Evolutionary conservation across 169 alveolate genomes (phyloP), one percentile per base, ranked within the genome.

Genomic region (Toxoplasma gondii): DNA sequence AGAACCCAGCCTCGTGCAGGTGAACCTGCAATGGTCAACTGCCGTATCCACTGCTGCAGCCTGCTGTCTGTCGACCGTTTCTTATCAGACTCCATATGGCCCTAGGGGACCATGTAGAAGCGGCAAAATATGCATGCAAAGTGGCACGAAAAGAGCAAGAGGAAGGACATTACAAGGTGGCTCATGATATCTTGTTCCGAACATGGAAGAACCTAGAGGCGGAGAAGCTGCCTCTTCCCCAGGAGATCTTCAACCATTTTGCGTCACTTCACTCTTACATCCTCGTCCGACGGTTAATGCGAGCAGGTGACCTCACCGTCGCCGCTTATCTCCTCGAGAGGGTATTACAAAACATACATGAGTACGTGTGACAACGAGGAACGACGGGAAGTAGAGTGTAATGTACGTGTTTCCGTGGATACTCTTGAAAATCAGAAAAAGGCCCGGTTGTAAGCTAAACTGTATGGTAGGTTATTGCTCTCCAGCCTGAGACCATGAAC

Each of bases 251-350:
- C 1, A 82, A 16, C 83, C 94, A 36, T 4, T 54, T 91, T 22
- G 22, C 90, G 22, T 64, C 74, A 38, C 53, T 91, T 53, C 94
- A 91, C 39, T 91, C 91, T 27, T 78, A 78, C 82, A 36, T 91
- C 36, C 94, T 91, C 29, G 91, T 91, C 41, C 81, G 82, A 22
- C 38, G 91, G 39, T 38, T 91, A n/a, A 64, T 80, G 43, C 74
- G 78, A 34, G 87, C 45, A 19, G 94, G 91, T 19, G 81, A 91
- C 41, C 43, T 44, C 74, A 24, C 74, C 45, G 36, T 34, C 84
- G 94, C 94, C 31, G 94, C 94, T 24, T 31, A 41, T 53, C 91
- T 91, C 34, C 94, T 91, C 36, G 86, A 74, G 49, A 44, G 91
- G 36, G 91, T 78, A 7, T 45, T 88, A 39, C 54, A 86, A 9